Evolutionary conservation across 495 filamentous ascomycete species (phyloP), one percentile per base, ranked within the genome.

Genomic region (Penicillium waksmanii): DNA sequence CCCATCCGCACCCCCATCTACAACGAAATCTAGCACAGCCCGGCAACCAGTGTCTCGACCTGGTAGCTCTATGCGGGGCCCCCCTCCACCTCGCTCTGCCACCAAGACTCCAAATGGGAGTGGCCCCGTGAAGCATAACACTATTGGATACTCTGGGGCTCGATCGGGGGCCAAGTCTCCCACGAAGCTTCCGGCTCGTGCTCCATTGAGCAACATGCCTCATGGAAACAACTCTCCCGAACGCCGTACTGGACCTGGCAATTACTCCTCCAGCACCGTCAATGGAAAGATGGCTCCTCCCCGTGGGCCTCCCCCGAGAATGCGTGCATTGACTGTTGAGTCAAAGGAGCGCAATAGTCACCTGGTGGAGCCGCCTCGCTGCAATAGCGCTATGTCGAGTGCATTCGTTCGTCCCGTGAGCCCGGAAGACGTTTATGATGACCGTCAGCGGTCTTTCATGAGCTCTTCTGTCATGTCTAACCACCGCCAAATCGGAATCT

Each of bases 401-500:
- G 78, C 81, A 31, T 83, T 84, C 63, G 90, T 97, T 8, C 85
- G 92, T 27, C 86, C 91, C 34, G 85, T 96, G 35, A 80, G 80
- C 60, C 91, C 91, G 0, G 93, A 97, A 65, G 93, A 97, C 68
- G 85, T 89, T 3, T 96, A 96, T 61, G 88, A 92, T 64, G 92
- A 96, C 66, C 80, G 80, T 51, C 78, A 81, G 66, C 77, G 77
- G 56, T 78, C 77, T 11, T 78, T 78, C 56, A 75, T 78, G 65
- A 80, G 80, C 62, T 72, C 77, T 13, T 80, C 83, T 9, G 73
- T 74, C 43, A 73, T 80, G 66, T 71, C 66, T 6, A 66, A 68
- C 53, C 53, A 55, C 17, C 62, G 62, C n/a, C 49, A 57, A 5
- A 69, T 70, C 8, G 72, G 69, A 15, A 70, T 73, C 55, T 77